Evolutionary conservation across 768 basidiomycete genomes (phyloP), one percentile per base, ranked within the genome.

Genomic region (Naganishia kalamii): DNA sequence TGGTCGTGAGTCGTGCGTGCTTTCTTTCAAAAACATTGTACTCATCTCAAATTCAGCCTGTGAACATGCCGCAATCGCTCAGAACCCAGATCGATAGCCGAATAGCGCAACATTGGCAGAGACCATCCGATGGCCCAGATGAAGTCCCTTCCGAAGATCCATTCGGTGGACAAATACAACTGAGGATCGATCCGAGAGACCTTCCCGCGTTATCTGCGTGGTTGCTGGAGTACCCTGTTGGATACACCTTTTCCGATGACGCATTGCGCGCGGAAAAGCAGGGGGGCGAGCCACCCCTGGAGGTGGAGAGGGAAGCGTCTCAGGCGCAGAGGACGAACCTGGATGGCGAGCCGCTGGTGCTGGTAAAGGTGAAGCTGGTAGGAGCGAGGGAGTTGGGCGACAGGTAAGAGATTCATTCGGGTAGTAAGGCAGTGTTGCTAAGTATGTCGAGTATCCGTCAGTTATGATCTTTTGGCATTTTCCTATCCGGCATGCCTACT

Each of bases 201-300:
- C 6, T 57, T 23, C 54, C 54, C 3, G 54, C 54, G 21, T 37
- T 57, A 6, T 57, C 54, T 3, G 54, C 54, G 1, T 57, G 54
- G 54, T n/a, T 57, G 1, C 37, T 57, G 2, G 54, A 57, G 13
- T 57, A 57, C n/a, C 54, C 54, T 35, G 54, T 57, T 27, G 54
- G 54, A 2, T 57, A 57, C 37, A 57, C 54, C 3, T 57, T 57
- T 25, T 57, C 54, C 54, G 54, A 41, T 23, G 54, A 40, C 40
- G 23, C 21, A 33, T n/a, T n/a, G n/a, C 35, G 4, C 4, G 32
- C 1, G 8, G n/a, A 2, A 6, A 33, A 2, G 15, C 23, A 23
- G n/a, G 54, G 40, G 21, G 30, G 32, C 15, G 21, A 27, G 21
- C 54, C 19, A n/a, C 21, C 33, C 11, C n/a, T 12, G 8, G 25